These are phyloP conservation scores for Allium sativum DNA, from an alignment of 106 monocot genomes.

Conservation along the genomic window DNA sequence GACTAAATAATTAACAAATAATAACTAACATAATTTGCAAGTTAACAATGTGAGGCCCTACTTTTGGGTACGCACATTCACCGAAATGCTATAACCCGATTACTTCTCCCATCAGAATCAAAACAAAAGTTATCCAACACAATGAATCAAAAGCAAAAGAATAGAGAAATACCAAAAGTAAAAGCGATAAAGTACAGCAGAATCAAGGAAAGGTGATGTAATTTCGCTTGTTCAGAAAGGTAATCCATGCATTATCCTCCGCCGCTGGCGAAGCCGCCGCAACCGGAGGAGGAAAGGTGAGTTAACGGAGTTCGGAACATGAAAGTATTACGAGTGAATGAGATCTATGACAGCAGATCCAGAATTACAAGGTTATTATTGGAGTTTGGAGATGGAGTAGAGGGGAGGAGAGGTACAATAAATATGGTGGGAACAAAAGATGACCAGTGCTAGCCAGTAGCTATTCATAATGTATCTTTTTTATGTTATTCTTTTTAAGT, in stretches of 20 bases:
- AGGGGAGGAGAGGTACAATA: background rate
- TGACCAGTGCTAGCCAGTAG: no score
- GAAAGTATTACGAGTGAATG: constrained; percentile 1
- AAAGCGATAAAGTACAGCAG: background rate
- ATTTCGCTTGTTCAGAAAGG: background rate
- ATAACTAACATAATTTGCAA: background rate
- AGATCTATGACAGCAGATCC: constrained; percentile 2
- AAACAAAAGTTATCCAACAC: background rate
- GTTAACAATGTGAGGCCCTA: background rate
- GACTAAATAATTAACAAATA: background rate
- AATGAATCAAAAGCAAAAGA: background rate
- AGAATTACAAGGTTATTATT: background rate
- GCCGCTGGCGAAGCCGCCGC: constrained; percentile 2
- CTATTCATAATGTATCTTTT: no score
- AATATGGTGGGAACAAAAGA: constrained; percentile 6
- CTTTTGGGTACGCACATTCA: background rate
- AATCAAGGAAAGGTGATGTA: background rate
- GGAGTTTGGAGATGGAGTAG: background rate
- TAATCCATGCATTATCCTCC: constrained; percentile 2
- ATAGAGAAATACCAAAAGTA: constrained; percentile 2
- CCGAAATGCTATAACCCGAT: background rate
- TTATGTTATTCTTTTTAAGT: no score
- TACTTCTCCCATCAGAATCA: background rate
- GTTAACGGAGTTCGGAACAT: constrained; percentile 1
- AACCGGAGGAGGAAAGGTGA: background rate